phyloP scores from a whole-genome alignment of 2,329 filamentous ascomycete genomes.

The Aspergillus puulaauensis region DNA sequence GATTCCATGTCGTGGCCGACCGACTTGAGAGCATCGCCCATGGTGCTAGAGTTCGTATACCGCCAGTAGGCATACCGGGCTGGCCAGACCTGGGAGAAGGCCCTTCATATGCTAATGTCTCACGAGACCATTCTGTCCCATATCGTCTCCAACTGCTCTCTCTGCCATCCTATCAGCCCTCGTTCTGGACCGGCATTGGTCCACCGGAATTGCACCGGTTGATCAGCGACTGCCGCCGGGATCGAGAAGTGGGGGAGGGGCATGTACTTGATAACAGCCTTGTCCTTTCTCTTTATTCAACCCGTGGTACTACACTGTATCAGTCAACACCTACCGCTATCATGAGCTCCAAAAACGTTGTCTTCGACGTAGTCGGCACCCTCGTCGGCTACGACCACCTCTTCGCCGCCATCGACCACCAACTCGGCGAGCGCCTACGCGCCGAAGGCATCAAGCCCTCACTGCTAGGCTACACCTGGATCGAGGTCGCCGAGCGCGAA shows the following conservation, averaged over 20 bases:
- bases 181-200: background rate
- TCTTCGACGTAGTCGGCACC: constrained; percentile 40
- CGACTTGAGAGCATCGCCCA: background rate
- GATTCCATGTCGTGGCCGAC: background rate
- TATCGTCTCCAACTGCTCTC: background rate
- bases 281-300: no score
- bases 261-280: no score
- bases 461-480: constrained; percentile 44
- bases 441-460: constrained; percentile 35
- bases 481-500: constrained; percentile 44
- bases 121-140: no score
- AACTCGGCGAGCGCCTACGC: constrained; percentile 39
- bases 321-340: background rate
- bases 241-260: no score
- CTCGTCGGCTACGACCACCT: constrained; percentile 43
- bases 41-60: background rate
- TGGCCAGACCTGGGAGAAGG: no score
- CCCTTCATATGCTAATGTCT: background rate
- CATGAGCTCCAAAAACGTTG: constrained; percentile 23
- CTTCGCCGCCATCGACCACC: constrained; percentile 37
- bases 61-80: no score
- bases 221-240: background rate
- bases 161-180: background rate
- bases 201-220: background rate
- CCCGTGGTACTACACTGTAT: no score